A percentile compares a stretch with the other conserved stretches of the same genome.
Evolutionary conservation across 139 green algal species (phyloP).

Genomic region (Asterochloris sp.): DNA sequence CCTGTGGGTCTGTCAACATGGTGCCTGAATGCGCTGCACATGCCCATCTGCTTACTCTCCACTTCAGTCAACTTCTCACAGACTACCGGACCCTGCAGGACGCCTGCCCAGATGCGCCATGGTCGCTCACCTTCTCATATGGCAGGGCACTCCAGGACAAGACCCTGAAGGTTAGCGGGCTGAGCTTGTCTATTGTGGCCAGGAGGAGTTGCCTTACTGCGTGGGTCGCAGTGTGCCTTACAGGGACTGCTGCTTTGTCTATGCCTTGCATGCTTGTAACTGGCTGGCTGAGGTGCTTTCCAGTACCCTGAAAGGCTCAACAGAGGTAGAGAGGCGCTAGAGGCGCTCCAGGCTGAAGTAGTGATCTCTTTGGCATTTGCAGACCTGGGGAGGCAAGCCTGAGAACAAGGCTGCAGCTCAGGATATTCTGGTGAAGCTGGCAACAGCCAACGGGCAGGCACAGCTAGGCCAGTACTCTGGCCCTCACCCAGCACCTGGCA

Average conservation of each 20-base stretch:
- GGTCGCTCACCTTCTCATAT: conserved; percentile 92
- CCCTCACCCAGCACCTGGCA: conserved; percentile 64
- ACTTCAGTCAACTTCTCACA: background rate
- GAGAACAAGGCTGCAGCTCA: conserved; percentile 58
- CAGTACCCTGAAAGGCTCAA: background rate
- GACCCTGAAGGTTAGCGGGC: conserved; percentile 29
- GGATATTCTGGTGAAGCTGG: conserved; percentile 59
- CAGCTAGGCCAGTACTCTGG: conserved; percentile 69
- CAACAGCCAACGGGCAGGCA: conserved; percentile 70
- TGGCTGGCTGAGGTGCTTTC: background rate
- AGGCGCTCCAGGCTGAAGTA: background rate
- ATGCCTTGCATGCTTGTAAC: background rate
- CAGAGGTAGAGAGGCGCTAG: background rate
- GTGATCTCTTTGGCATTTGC: background rate
- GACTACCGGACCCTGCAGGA: conserved; percentile 27
- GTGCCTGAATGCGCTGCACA: background rate
- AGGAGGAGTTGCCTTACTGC: background rate
- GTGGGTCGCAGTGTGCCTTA: background rate
- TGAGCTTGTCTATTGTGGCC: background rate
- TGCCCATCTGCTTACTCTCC: no score
- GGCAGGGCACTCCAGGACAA: conserved; percentile 78
- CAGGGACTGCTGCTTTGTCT: background rate
- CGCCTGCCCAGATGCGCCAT: conserved; percentile 71
- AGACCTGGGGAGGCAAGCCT: conserved; percentile 61
- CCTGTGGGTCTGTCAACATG: background rate